Conservation (phyloP, 805 yeast genomes). For the Saccharomycopsis synnaedendra region DNA sequence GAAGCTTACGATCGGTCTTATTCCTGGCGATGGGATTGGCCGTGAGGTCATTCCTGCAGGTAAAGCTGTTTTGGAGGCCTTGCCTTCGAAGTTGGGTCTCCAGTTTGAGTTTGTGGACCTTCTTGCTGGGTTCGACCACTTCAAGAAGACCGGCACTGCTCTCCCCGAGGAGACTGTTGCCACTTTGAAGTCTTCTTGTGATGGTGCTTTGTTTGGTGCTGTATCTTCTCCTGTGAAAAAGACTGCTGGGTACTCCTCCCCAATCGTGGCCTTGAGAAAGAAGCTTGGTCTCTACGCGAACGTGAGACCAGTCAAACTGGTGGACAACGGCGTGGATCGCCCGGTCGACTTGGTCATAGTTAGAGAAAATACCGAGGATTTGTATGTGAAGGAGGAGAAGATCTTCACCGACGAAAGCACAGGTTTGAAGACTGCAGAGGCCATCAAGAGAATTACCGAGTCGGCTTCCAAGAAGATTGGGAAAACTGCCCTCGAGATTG, state of each 20-base stretch:
- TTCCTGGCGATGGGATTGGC: constrained; percentile 98
- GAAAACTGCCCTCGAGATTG: constrained; percentile 84
- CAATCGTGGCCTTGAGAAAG: constrained; percentile 97
- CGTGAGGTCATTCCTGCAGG: constrained; percentile 96
- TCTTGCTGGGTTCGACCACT: constrained; percentile 90
- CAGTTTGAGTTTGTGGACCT: constrained; percentile 78
- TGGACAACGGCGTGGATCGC: constrained; percentile 61
- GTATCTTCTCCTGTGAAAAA: constrained; percentile 91
- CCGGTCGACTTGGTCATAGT: constrained; percentile 97
- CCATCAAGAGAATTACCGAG: constrained; percentile 92
- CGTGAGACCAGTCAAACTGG: constrained; percentile 95
- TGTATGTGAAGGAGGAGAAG: constrained; percentile 89
- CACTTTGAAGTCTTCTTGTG: constrained; percentile 67
- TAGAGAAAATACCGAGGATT: constrained; percentile 96
- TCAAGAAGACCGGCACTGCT: constrained; percentile 91
- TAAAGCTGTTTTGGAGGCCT: constrained; percentile 68
- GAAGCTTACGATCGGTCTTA: constrained; percentile 51
- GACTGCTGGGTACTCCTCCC: constrained; percentile 95
- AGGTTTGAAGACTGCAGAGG: constrained; percentile 90
- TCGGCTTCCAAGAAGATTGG: constrained; percentile 79
- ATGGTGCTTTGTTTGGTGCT: constrained; percentile 97
- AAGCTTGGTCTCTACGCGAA: constrained; percentile 91
- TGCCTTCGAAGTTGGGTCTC: constrained; percentile 66
- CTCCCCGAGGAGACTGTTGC: constrained; percentile 88
- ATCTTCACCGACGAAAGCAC: constrained; percentile 54